Evolutionary conservation across 148 eudicot genomes (phyloP).

Genomic region (Nepenthes mirabilis): DNA sequence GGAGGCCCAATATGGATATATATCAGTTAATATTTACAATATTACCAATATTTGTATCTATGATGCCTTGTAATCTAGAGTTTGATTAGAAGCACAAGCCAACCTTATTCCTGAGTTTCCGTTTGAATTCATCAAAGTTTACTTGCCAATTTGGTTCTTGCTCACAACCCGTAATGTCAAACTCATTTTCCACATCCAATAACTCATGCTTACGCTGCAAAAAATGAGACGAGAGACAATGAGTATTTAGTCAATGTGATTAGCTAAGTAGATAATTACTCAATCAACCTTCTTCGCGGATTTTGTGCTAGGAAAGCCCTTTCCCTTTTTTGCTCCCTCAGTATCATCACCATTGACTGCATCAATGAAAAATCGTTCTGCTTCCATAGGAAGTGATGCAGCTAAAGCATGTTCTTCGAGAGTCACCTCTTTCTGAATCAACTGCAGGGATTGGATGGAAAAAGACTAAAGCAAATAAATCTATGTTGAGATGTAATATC

Average conservation of each 20-base stretch:
- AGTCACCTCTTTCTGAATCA: slow-evolving; percentile 22
- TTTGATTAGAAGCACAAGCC: slow-evolving; percentile 1
- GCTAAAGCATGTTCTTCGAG: slow-evolving; percentile 56
- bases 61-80: background rate
- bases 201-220: slow-evolving; percentile 33
- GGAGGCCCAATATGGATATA: too few species aligned
- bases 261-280: background rate
- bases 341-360: slow-evolving; percentile 19
- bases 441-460: slow-evolving; percentile 11
- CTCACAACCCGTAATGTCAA: slow-evolving; percentile 17
- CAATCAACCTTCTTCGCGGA: slow-evolving; percentile 55
- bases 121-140: slow-evolving; percentile 72
- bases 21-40: too few species aligned
- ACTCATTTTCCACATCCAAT: slow-evolving; percentile 25
- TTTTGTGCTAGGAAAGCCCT: slow-evolving; percentile 9
- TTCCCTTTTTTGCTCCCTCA: slow-evolving; percentile 21
- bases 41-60: too few species aligned
- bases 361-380: slow-evolving; percentile 43
- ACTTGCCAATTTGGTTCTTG: slow-evolving; percentile 86
- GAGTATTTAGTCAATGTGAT: slow-evolving; percentile 1
- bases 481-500: background rate
- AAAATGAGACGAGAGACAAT: slow-evolving; percentile 5
- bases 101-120: slow-evolving; percentile 60
- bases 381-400: slow-evolving; percentile 62
- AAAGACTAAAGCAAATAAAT: background rate